phyloP scores from a whole-genome alignment of 805 yeast species.

The Ogataea saltuana region DNA sequence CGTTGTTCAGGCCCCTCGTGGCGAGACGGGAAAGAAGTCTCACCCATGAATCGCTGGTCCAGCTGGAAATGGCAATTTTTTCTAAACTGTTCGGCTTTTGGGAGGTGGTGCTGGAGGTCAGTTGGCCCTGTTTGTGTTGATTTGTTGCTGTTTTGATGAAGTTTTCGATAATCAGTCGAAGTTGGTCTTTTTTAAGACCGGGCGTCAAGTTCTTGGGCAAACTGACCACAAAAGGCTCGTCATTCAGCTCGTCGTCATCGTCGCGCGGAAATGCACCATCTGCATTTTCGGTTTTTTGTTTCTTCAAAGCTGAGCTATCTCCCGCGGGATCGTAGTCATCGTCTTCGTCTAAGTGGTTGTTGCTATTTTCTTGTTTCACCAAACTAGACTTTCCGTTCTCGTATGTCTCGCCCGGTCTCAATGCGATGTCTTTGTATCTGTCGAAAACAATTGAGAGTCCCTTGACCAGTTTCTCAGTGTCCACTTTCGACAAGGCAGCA shows the following conservation, averaged over 20 bases:
- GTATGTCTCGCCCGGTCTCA: constrained; percentile 12
- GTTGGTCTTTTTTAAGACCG: constrained; percentile 57
- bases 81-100: constrained; percentile 42
- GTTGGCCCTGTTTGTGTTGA: constrained; percentile 28
- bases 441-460: constrained; percentile 71
- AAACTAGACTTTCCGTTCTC: constrained; percentile 1
- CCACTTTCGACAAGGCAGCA: constrained; percentile 61
- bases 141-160: constrained; percentile 49
- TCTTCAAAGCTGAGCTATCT: constrained; percentile 14
- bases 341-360: constrained; percentile 3
- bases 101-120: constrained; percentile 19
- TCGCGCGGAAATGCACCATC: constrained; percentile 35
- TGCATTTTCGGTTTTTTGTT: constrained; percentile 16
- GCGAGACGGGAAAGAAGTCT: constrained; percentile 72
- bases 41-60: constrained; percentile 74
- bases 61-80: constrained; percentile 50
- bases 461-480: constrained; percentile 52
- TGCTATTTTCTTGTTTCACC: not conserved
- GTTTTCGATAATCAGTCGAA: constrained; percentile 58
- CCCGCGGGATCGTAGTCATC: constrained; percentile 7
- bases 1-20: constrained; percentile 68
- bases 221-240: constrained; percentile 47
- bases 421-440: constrained; percentile 45
- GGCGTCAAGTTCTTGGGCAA: constrained; percentile 54
- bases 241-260: constrained; percentile 25